Percentiles rank a stretch among this genome's conserved stretches.
phyloP scores from a whole-genome alignment of 768 basidiomycete genomes.

The Lactarius tabidus region DNA sequence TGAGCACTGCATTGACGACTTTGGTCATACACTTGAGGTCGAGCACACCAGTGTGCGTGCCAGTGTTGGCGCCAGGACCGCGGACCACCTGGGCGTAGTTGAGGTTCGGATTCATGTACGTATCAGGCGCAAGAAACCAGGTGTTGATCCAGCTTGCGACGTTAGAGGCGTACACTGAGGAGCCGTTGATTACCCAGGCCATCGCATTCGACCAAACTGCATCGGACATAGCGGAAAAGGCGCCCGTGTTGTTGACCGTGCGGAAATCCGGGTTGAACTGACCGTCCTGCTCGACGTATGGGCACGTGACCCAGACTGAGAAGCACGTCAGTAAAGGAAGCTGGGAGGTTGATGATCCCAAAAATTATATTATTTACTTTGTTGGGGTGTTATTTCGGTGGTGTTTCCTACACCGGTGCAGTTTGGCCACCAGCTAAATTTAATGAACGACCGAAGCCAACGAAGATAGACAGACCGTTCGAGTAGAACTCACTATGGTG shows the following conservation, averaged over 20 bases:
- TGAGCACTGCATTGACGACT: slow-evolving; percentile 30
- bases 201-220: slow-evolving; percentile 35
- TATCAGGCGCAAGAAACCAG: slow-evolving; percentile 33
- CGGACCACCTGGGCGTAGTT: slow-evolving; percentile 25
- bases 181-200: slow-evolving; percentile 32
- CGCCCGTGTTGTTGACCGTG: slow-evolving; percentile 30
- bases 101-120: slow-evolving; percentile 34
- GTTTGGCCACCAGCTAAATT: slow-evolving; percentile 30
- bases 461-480: background rate
- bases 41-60: slow-evolving; percentile 11
- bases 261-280: slow-evolving; percentile 33
- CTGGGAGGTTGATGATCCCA: background rate
- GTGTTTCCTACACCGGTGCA: slow-evolving; percentile 32
- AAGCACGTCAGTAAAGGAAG: background rate
- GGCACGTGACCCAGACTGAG: slow-evolving; percentile 31
- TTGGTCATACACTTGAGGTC: slow-evolving; percentile 33
- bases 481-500: slow-evolving; percentile 20
- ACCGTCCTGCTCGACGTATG: slow-evolving; percentile 33
- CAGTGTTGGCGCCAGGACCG: slow-evolving; percentile 10
- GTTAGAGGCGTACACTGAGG: slow-evolving; percentile 29
- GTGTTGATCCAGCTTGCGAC: slow-evolving; percentile 30
- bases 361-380: slow-evolving; percentile 24
- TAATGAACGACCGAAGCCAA: background rate
- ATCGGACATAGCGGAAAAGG: slow-evolving; percentile 31
- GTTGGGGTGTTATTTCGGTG: slow-evolving; percentile 30